Percentiles rank a stretch among this genome's conserved stretches.
Evolutionary conservation across 768 basidiomycete genomes (phyloP).

Genomic region (Chalciporus piperatus): DNA sequence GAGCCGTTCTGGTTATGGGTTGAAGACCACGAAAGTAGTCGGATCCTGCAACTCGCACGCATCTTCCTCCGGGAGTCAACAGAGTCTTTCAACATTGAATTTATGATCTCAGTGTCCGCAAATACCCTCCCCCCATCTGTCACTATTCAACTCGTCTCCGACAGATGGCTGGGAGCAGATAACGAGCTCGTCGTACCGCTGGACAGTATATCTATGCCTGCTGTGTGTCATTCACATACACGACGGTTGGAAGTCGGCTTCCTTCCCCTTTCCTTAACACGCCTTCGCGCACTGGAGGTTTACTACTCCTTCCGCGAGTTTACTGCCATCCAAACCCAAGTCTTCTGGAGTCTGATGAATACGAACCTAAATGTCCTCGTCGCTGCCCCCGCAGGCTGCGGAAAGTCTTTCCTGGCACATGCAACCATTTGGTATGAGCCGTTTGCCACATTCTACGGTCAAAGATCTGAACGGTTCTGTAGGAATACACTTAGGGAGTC

Average conservation of each 20-base stretch:
- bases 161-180: conserved; percentile 92
- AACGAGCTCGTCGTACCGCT: conserved; percentile 64
- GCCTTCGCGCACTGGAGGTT: conserved; percentile 41
- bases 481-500: conserved; percentile 57
- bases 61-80: conserved; percentile 70
- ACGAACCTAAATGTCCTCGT: conserved; percentile 67
- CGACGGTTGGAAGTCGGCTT: conserved; percentile 73
- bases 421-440: conserved; percentile 68
- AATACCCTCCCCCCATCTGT: conserved; percentile 60
- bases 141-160: conserved; percentile 78
- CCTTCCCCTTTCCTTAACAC: conserved; percentile 55
- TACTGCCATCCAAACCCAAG: conserved; percentile 87
- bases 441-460: background rate
- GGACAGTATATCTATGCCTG: conserved; percentile 75
- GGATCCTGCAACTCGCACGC: conserved; percentile 78
- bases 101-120: conserved; percentile 72
- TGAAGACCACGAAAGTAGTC: conserved; percentile 78
- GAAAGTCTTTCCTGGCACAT: conserved; percentile 75
- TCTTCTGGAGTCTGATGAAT: conserved; percentile 77
- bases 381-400: conserved; percentile 76
- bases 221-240: conserved; percentile 51
- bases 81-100: conserved; percentile 59
- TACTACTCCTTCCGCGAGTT: conserved; percentile 54
- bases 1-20: conserved; percentile 98
- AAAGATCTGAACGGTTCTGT: conserved; percentile 12